phyloP scores from a whole-genome alignment of 345 rosid species.

The Camelina hispida region DNA sequence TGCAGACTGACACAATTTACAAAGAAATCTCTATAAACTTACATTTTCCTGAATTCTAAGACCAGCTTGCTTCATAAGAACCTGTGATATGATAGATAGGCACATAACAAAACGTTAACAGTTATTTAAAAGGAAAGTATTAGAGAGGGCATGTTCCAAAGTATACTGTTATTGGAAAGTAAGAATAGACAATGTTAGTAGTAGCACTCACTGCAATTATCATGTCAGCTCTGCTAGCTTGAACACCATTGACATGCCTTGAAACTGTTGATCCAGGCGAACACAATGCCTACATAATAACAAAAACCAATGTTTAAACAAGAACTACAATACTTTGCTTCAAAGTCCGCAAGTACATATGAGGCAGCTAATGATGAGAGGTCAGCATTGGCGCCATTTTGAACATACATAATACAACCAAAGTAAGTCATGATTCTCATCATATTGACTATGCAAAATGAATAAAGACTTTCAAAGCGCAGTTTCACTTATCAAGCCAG shows the following conservation, averaged over 20 bases:
- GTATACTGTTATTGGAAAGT: constrained; percentile 1
- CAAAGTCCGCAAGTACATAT: not conserved
- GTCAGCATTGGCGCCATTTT: constrained; percentile 17
- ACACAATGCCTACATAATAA: constrained; percentile 71
- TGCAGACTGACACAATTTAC: not conserved
- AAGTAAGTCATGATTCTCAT: constrained; percentile 8
- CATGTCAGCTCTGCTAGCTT: constrained; percentile 87
- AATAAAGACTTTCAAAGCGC: constrained; percentile 21
- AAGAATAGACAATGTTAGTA: constrained; percentile 5
- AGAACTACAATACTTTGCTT: constrained; percentile 16
- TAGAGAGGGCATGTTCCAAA: not conserved
- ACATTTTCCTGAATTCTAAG: constrained; percentile 87
- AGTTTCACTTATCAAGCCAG: constrained; percentile 14
- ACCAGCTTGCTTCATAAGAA: constrained; percentile 95
- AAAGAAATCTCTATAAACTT: constrained; percentile 39
- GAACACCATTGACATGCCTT: constrained; percentile 83
- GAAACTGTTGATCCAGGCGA: constrained; percentile 65
- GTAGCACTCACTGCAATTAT: constrained; percentile 73
- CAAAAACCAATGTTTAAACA: constrained; percentile 14
- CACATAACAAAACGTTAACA: not conserved
- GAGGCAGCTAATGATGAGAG: constrained; percentile 1
- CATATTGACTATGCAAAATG: constrained; percentile 17
- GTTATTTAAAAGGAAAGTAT: not conserved
- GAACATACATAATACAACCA: constrained; percentile 9
- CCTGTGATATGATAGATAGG: constrained; percentile 53